Evolutionary conservation across 202 grass and related monocot species (phyloP), one percentile per base, ranked within the genome.

Genomic region (Eragrostis tef): DNA sequence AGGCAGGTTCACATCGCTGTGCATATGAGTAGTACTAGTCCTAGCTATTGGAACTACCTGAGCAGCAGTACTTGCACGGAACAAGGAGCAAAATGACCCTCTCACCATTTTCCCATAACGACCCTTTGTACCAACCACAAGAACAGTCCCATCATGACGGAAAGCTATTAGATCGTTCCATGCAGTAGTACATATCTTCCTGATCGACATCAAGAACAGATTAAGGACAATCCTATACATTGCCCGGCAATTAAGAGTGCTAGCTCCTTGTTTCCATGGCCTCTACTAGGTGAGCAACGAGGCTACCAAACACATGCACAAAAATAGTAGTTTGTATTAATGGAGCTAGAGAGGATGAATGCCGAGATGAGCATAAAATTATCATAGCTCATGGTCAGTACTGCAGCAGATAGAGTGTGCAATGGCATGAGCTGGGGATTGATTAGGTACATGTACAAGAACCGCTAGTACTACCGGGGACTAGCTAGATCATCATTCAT

Each of bases 361-460:
- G 16, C 14, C 59, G 66, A 29, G 42, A 53, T 11, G 74, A 74
- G 61, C 87, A 89, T 86, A 86, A 89, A 86, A 89, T 89, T 89
- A 79, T 86, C 83, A 73, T 76, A 82, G 79, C 73, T 78, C 83
- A 82, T 82, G 72, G 71, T 72, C 79, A 74, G 78, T 49, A 46
- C 79, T 48, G 78, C 83, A 42, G 70, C 81, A 42, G 62, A 60
- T 74, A 78, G 27, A 64, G 83, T 80, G 83, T 80, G 78, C 73
- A 73, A 79, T 86, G 87, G 82, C 83, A 73, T 52, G 83, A 79
- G 68, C 75, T 74, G 51, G 45, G 67, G 51, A 61, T 66, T 67
- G 47, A 83, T 83, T 86, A 89, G 79, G 83, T 79, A 73, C 74
- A 89, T 89, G 74, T 86, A 89, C 79, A 83, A 69, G 79, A 89